Evolutionary conservation across 768 basidiomycete species (phyloP), one percentile per base, ranked within the genome.

Genomic region (Tricholoma terreum): DNA sequence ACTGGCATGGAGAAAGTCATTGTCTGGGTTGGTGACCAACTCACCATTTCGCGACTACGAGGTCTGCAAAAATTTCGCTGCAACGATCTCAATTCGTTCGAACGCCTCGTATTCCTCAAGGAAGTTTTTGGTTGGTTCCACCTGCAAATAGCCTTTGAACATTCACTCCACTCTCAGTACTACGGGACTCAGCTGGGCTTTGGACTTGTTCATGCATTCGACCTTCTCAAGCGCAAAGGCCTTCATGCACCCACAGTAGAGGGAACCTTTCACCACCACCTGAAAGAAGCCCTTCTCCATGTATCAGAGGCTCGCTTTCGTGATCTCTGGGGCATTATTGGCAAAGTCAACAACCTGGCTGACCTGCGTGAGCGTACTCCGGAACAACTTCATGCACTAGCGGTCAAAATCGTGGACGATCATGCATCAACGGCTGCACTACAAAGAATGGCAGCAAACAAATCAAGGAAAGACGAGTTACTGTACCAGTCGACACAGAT

Each of bases 141-240:
- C 55, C 56, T 70, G 0, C 45, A 61, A 22, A 77, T 80, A 69
- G 75, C 75, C 2, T 70, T 71, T 52, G 75, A 68, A 2, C 70
- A 73, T 35, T 76, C 76, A 0, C 50, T 80, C 0, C 73, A 79
- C 55, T 70, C 73, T 46, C 78, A 80, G 53, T 79, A 77, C 58
- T 64, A 71, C 6, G 73, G 73, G 0, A 74, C 73, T 0, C 52
- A 61, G 11, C 58, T 56, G 17, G 61, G 65, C 1, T 59, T 67
- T 1, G 71, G 72, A 0, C 59, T 75, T 3, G 35, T 58, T 17
- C 68, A 72, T 2, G 71, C 69, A 0, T 75, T 75, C 56, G 61
- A 67, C 30, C n/a, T 72, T 0, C 61, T 76, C 2, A 48, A 65
- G 19, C 60, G 67, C 15, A 74, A 70, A 60, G 71, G 71, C 3